Evolutionary conservation across 2,329 filamentous ascomycete species (phyloP).

Genomic region (Dactylella cylindrospora): DNA sequence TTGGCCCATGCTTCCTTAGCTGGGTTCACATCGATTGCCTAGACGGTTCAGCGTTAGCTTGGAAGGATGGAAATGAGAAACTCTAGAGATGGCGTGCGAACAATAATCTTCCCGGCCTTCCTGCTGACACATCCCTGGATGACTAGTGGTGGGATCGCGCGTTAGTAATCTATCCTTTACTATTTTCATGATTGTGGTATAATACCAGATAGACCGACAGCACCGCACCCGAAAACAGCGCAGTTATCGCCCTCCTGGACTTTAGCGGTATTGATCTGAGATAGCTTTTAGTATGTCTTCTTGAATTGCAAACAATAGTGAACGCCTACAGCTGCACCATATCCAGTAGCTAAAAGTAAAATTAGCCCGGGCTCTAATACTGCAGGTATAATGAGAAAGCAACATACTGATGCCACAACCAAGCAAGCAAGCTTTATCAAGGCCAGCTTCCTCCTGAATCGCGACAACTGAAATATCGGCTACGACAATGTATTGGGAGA

Average conservation of each 20-base stretch:
- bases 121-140: conserved; percentile 90
- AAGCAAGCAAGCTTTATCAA: conserved; percentile 93
- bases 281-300: background rate
- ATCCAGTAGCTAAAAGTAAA: conserved; percentile 69
- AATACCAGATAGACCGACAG: conserved; percentile 76
- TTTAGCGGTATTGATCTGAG: conserved; percentile 72
- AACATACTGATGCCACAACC: conserved; percentile 81
- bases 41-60: conserved; percentile 1
- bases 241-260: conserved; percentile 87
- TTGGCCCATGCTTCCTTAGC: conserved; percentile 85
- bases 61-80: conserved; percentile 7
- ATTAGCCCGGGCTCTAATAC: background rate
- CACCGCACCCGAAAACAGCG: conserved; percentile 92
- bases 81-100: conserved; percentile 56
- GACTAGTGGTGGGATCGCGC: conserved; percentile 55
- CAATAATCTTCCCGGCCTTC: conserved; percentile 75
- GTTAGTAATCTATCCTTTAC: background rate
- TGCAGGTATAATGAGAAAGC: too few relatives aligned
- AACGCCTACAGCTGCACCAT: conserved; percentile 74
- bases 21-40: conserved; percentile 73
- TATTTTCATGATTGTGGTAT: background rate
- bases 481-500: conserved; percentile 98
- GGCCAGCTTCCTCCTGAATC: conserved; percentile 83
- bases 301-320: background rate
- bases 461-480: conserved; percentile 97